Evolutionary conservation across 371 early-diverging fungal species (phyloP).

Genomic region (Coemansia sp.): DNA sequence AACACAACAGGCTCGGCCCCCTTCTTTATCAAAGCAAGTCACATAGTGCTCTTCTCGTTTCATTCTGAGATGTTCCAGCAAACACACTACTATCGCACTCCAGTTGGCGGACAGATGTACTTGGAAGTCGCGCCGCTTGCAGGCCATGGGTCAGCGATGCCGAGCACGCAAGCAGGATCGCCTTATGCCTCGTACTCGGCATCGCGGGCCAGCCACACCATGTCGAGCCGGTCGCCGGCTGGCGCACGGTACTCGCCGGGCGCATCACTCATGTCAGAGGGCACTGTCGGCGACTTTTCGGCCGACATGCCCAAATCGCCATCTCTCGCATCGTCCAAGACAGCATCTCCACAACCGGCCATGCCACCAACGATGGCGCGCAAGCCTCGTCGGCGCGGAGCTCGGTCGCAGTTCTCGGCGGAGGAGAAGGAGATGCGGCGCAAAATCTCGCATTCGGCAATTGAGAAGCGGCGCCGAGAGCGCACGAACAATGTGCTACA

Average conservation of each 20-base stretch:
- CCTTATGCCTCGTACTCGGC: not conserved
- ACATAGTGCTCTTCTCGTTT: not conserved
- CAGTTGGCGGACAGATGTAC: slow-evolving; percentile 19
- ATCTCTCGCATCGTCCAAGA: slow-evolving; percentile 18
- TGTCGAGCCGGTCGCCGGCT: slow-evolving; percentile 5
- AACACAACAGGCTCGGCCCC: too few relatives aligned
- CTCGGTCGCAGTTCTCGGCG: slow-evolving; percentile 30
- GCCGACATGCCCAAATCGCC: slow-evolving; percentile 16
- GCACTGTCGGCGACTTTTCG: slow-evolving; percentile 17
- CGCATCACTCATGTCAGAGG: slow-evolving; percentile 12
- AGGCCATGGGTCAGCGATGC: not conserved
- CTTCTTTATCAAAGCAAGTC: not conserved
- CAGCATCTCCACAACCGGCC: slow-evolving; percentile 24
- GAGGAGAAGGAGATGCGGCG: slow-evolving; percentile 46
- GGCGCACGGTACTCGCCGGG: slow-evolving; percentile 27
- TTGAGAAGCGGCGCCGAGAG: slow-evolving; percentile 52
- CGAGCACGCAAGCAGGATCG: not conserved
- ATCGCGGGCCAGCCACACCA: not conserved
- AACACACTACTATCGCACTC: slow-evolving; percentile 1
- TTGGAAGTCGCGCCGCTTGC: not conserved
- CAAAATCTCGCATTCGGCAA: slow-evolving; percentile 51
- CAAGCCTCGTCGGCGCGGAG: slow-evolving; percentile 21
- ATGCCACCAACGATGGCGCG: not conserved
- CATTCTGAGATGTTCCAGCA: slow-evolving; percentile 14
- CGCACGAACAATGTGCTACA: slow-evolving; percentile 48